Percentiles rank a stretch among this genome's conserved stretches.
Evolutionary conservation across 106 monocot genomes (phyloP).

Genomic region (Acorus gramineus): DNA sequence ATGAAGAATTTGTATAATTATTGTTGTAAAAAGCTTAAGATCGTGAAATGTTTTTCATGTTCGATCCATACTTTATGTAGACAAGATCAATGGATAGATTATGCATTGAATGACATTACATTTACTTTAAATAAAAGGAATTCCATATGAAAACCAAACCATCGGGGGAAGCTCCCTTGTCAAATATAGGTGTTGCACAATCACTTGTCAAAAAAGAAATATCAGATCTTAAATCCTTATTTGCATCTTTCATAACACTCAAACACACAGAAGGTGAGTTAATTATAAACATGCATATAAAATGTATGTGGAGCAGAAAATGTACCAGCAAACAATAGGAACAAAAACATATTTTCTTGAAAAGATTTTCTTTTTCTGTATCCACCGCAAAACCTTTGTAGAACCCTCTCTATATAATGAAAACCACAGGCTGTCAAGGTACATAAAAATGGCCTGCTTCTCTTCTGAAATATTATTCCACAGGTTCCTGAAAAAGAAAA

Average conservation of each 20-base stretch:
- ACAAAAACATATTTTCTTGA: slow-evolving; percentile 64
- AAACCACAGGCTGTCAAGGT: slow-evolving; percentile 71
- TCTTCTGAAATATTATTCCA: slow-evolving; percentile 47
- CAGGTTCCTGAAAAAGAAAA: slow-evolving; percentile 23
- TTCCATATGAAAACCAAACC: no score
- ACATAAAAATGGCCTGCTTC: slow-evolving; percentile 33
- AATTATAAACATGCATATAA: not conserved
- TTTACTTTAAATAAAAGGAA: no score
- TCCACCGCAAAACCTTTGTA: slow-evolving; percentile 54
- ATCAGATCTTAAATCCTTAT: not conserved
- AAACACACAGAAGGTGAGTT: not conserved
- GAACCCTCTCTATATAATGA: slow-evolving; percentile 31
- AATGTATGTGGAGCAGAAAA: not conserved
- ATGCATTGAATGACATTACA: no score
- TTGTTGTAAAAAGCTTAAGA: no score
- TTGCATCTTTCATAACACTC: not conserved
- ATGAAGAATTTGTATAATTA: no score
- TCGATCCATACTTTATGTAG: no score
- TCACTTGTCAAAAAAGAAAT: not conserved
- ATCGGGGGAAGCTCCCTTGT: no score
- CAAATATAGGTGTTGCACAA: no score
- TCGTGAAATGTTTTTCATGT: no score
- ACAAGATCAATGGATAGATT: no score
- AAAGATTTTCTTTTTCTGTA: slow-evolving; percentile 48
- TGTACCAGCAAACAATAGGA: slow-evolving; percentile 70